Base-by-base conservation (phyloP, 1,284 basidiomycete genomes). In the Puccinia novopanici region DNA sequence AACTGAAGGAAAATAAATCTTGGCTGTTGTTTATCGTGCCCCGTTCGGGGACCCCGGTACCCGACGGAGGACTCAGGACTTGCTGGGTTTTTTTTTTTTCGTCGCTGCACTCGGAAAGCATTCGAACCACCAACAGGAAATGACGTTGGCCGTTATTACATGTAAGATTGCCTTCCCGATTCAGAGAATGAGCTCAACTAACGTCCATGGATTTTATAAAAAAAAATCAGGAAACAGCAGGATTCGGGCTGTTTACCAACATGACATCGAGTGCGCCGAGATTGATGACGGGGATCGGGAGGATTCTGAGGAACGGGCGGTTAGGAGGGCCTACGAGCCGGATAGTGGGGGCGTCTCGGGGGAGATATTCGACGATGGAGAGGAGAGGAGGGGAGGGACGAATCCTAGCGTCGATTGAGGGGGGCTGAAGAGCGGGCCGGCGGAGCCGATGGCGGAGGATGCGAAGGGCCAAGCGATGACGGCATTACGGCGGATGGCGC, bases 351-450 rank as follows among this genome's bases (percentile, higher is more conserved):
- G 12, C 30, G n/a, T 10, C 34, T 24, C 48, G 9, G 22, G 2
- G 9, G 42, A 34, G 50, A 71, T 34, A 37, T n/a, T 52, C 24
- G 9, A 37, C 68, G 17, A 6, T 71, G 22, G 50, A 52, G 50
- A 71, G 19, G 48, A 54, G 15, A 1, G 50, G 42, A 22, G 24
- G 34, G 6, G 34, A 54, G 19, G 27, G 54, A 48, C 67, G 55
- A 40, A 61, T 80, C 6, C 15, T 80, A 5, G 78, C 70, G 22
- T 80, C 78, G n/a, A 72, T 80, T 27, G 61, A 65, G 24, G 57
- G 78, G 78, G 78, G 17, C 48, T 63, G 34, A 67, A 54, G 24
- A 73, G 59, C 15, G 59, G 59, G 54, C 52, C 55, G 40, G 45
- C 45, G 15, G 42, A 72, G 48, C 70, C 57, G 24, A 54, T 73